Evolutionary conservation across 352 stramenopile species (phyloP).

Genomic region (Globisporangium parvum): DNA sequence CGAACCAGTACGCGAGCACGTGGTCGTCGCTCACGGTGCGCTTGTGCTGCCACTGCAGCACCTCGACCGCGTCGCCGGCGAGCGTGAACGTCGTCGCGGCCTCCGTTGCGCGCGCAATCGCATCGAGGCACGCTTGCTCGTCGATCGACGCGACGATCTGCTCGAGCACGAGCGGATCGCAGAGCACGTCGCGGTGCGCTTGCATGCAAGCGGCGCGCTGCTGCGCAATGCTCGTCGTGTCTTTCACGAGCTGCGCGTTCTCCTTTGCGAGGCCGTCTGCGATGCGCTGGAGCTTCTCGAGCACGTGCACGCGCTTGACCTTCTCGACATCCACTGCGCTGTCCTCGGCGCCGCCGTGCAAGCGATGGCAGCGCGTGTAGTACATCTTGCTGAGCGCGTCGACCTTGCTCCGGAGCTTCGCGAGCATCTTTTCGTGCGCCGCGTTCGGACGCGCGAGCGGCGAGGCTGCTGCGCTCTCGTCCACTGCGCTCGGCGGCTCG

Average conservation of each 20-base stretch:
- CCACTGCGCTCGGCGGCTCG: constrained; percentile 10
- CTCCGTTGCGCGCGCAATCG: constrained; percentile 6
- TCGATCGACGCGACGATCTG: constrained; percentile 7
- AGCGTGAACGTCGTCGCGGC: background rate
- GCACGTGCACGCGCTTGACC: constrained; percentile 40
- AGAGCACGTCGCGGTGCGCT: no score
- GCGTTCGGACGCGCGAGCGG: constrained; percentile 7
- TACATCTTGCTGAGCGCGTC: constrained; percentile 51
- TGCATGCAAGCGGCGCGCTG: constrained; percentile 5
- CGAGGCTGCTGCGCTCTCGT: background rate
- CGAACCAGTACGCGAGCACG: constrained; percentile 1
- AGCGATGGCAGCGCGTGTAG: constrained; percentile 51
- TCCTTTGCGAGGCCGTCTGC: constrained; percentile 32
- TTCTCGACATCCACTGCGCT: constrained; percentile 25
- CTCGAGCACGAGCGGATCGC: background rate
- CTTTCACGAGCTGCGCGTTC: constrained; percentile 33
- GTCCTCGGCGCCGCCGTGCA: constrained; percentile 16
- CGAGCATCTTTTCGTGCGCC: constrained; percentile 27
- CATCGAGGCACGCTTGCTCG: constrained; percentile 5
- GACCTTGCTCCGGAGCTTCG: constrained; percentile 43
- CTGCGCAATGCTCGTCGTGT: constrained; percentile 20
- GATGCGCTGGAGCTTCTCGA: constrained; percentile 51
- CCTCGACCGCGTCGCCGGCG: constrained; percentile 1
- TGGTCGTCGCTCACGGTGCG: background rate
- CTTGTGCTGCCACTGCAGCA: constrained; percentile 7